A percentile compares a stretch with the other conserved stretches of the same genome.
Conservation (phyloP, 495 filamentous ascomycete genomes). For the Cairneyella variabilis region DNA sequence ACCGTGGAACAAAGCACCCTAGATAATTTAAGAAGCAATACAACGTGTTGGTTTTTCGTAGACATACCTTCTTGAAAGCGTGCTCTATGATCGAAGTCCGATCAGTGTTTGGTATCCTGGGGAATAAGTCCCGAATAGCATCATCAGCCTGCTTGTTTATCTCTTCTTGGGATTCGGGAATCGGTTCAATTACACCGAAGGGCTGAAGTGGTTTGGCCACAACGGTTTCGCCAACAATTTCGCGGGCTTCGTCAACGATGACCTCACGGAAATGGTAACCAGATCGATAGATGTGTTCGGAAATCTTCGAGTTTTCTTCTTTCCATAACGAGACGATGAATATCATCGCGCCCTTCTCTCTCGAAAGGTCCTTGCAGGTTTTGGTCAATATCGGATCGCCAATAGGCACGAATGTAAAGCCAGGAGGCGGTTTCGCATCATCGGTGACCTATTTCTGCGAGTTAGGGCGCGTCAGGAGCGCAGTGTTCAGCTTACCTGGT, state of each 20-base stretch:
- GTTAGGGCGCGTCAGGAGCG: too few relatives aligned
- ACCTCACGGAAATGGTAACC: conserved; percentile 68
- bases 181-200: conserved; percentile 40
- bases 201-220: conserved; percentile 5
- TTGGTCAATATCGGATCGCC: conserved; percentile 73
- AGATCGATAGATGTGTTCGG: conserved; percentile 67
- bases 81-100: conserved; percentile 71
- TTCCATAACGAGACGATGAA: conserved; percentile 71
- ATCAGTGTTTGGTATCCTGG: conserved; percentile 77
- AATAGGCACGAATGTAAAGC: conserved; percentile 79
- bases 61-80: conserved; percentile 78
- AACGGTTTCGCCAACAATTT: conserved; percentile 16
- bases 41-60: neutral
- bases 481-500: conserved; percentile 16
- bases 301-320: conserved; percentile 32
- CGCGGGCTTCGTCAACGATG: conserved; percentile 45
- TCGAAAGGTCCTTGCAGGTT: conserved; percentile 75
- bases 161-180: conserved; percentile 54
- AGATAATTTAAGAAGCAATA: conserved; percentile 17
- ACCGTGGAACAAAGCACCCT: conserved; percentile 28
- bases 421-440: conserved; percentile 54
- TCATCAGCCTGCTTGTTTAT: conserved; percentile 70
- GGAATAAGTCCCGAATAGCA: conserved; percentile 78
- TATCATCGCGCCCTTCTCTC: conserved; percentile 61
- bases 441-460: conserved; percentile 46